Evolutionary conservation across 2,329 filamentous ascomycete genomes (phyloP), one percentile per base, ranked within the genome.

Genomic region (Hortaea sp.): DNA sequence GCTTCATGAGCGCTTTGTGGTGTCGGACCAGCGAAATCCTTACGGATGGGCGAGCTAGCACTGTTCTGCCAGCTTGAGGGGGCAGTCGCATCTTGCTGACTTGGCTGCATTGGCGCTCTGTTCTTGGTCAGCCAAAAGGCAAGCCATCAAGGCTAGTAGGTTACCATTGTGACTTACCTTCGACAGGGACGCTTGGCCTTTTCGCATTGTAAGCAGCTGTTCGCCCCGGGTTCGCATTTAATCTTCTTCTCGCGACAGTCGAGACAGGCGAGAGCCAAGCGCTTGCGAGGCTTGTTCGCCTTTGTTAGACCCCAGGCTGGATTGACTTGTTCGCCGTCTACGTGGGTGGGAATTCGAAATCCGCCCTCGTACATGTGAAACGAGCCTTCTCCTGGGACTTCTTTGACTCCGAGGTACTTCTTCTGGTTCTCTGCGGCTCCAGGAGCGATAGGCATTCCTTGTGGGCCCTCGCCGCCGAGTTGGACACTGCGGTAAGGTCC

Each of bases 201-300:
- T 63, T 92, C 84, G 64, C 89, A 95, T 67, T 95, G 88, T 45
- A 89, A 78, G 58, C 89, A 95, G 56, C 87, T 88, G 35, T 85
- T 85, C 53, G 80, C 84, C 57, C 89, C 88, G 1, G 88, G 89
- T 54, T 95, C 88, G 61, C 89, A 95, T 66, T 94, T 95, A 69
- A 95, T 94, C 74, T 95, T 95, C 79, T 95, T 95, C 69, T 95
- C 88, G 43, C 89, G 79, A 64, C 89, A 95, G 9, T 88, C 92
- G 48, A 94, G 76, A 62, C 89, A 95, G n/a, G 88, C 88, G 63
- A 94, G 88, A 27, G 89, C 88, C 47, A 95, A 74, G 47, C 89
- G 77, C 69, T 95, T 95, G 55, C 89, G 79, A 41, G 89, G 88
- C 69, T 94, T 95, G 10, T 89, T 89, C 2, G 89, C 88, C 68